Evolutionary conservation across 192 early-diverging fungal species (phyloP), one percentile per base, ranked within the genome.

Genomic region (Coemansia sp.): DNA sequence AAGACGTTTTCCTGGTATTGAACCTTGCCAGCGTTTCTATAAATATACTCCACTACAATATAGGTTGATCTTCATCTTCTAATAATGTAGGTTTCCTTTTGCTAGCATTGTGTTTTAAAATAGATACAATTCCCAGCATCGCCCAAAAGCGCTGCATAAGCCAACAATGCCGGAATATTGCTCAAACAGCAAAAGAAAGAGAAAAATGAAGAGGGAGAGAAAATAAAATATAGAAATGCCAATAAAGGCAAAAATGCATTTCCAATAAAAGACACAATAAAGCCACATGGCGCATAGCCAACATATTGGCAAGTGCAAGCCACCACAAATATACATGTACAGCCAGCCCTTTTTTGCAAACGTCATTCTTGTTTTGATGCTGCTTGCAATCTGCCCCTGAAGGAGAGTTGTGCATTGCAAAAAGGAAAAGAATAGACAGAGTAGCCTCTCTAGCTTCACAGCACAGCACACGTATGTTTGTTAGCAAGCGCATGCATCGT

Each of bases 221-320:
- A 45, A 45, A 45, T 2, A 45, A 15, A 12, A 49, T 16, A 7
- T 16, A 7, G 47, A 7, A 49, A 16, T 49, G 47, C 47, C n/a
- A 49, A 54, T 32, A 32, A 32, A 32, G 4, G 32, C 32, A 32
- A 32, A 32, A 32, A 32, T 32, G 32, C 32, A n/a, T 47, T 11
- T 47, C 12, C 46, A 47, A 47, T 11, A 11, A 59, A 59, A 41
- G 7, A 37, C 39, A 59, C 57, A 59, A 59, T 59, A 37, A 59
- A 59, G 57, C 57, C 57, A 59, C 57, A 59, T 59, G 57, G 57
- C 57, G 57, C 57, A 59, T 16, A 41, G 37, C 39, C 37, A 59
- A 16, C 36, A 41, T 45, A 68, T 61, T 68, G 66, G 41, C 66
- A 43, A 68, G 58, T 68, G 66, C 37, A 68, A 68, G 66, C 66